Conservation (phyloP, 2,329 filamentous ascomycete genomes). For the Ascomycota sp. region DNA sequence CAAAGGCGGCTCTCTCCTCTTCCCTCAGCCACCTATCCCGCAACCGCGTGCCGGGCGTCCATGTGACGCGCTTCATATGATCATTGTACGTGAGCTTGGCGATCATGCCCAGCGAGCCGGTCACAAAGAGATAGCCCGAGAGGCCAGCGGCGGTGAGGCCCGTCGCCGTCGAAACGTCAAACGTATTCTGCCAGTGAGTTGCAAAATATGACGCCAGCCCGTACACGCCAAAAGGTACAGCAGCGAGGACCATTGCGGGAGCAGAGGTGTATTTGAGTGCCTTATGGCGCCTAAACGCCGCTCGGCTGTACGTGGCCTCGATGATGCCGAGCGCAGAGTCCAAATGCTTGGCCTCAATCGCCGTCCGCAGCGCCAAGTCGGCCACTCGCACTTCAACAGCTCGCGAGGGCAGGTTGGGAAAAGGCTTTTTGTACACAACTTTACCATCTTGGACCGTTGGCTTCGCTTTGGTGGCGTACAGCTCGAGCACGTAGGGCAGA, state of each 20-base stretch:
- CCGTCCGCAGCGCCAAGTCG: conserved; percentile 53
- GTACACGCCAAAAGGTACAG: conserved; percentile 50
- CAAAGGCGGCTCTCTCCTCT: conserved; percentile 72
- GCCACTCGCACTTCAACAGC: conserved; percentile 55
- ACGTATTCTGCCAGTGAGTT: conserved; percentile 35
- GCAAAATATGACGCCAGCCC: conserved; percentile 36
- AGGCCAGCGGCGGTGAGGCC: conserved; percentile 63
- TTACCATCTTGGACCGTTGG: conserved; percentile 39
- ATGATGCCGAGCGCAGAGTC: conserved; percentile 58
- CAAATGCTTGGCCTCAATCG: conserved; percentile 62
- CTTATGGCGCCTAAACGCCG: conserved; percentile 47
- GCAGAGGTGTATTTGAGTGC: conserved; percentile 41
- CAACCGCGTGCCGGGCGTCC: conserved; percentile 65
- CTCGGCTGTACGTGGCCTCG: conserved; percentile 44
- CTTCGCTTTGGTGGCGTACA: conserved; percentile 69
- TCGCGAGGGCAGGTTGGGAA: conserved; percentile 46
- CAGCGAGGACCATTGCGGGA: conserved; percentile 33
- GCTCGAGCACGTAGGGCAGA: conserved; percentile 57
- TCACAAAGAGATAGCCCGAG: conserved; percentile 64
- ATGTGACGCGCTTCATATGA: conserved; percentile 85
- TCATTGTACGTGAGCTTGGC: conserved; percentile 78
- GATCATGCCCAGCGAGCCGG: conserved; percentile 62
- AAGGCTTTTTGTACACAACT: conserved; percentile 38
- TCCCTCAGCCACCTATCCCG: conserved; percentile 71
- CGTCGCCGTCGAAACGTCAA: conserved; percentile 57